A percentile compares a stretch with the other conserved stretches of the same genome.
These are phyloP conservation scores for Hypoxylon sp. DNA, from an alignment of 2,329 filamentous ascomycete species.

Conservation along the genomic window DNA sequence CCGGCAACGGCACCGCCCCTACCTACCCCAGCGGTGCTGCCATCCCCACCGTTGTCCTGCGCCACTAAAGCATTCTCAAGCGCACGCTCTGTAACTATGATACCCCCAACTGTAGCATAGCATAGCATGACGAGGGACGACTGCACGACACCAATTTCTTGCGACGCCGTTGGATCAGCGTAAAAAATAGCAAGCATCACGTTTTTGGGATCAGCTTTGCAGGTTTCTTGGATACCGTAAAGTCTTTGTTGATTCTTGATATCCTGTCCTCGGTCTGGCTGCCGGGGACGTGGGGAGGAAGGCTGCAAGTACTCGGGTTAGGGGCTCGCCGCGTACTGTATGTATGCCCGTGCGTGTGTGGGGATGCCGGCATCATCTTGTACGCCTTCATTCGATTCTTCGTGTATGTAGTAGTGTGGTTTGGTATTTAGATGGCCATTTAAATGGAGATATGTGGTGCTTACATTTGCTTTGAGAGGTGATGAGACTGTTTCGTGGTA, in stretches of 20 bases:
- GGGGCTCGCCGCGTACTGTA: neutral
- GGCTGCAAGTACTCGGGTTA: neutral
- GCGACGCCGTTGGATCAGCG: neutral
- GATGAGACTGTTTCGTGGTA: neutral
- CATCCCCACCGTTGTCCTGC: conserved; percentile 37
- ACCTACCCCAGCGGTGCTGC: conserved; percentile 48
- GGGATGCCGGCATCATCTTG: neutral
- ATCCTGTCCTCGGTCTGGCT: conserved; percentile 21
- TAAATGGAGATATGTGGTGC: conserved; percentile 37
- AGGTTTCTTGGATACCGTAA: neutral
- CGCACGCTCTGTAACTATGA: conserved; percentile 28
- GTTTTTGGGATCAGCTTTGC: conserved; percentile 18
- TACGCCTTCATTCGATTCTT: conserved; percentile 43
- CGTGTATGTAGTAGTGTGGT: conserved; percentile 26
- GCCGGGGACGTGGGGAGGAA: conserved; percentile 20
- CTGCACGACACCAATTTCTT: conserved; percentile 27
- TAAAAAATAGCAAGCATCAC: conserved; percentile 7
- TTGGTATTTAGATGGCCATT: conserved; percentile 44
- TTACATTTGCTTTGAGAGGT: conserved; percentile 1
- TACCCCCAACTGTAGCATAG: conserved; percentile 31
- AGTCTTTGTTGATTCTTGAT: conserved; percentile 4
- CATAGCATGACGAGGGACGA: conserved; percentile 40
- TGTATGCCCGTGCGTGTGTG: neutral
- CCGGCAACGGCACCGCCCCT: conserved; percentile 52
- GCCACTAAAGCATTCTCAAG: conserved; percentile 10